A percentile compares a stretch with the other conserved stretches of the same genome.
phyloP scores from a whole-genome alignment of 805 yeast species.

The Sugiyamaella mastotermitis region DNA sequence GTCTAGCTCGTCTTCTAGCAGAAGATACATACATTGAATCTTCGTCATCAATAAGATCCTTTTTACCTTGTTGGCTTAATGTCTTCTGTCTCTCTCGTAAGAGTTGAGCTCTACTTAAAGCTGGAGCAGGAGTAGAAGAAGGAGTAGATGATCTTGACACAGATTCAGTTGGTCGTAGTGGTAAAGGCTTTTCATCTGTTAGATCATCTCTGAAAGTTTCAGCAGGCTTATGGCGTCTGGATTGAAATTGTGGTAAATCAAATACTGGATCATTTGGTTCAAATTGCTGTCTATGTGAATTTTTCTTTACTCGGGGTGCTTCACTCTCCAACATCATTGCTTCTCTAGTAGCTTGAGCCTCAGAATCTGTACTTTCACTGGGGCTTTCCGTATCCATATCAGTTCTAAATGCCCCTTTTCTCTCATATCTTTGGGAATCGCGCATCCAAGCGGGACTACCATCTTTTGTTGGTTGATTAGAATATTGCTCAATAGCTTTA shows the following conservation, averaged over 20 bases:
- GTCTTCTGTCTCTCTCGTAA: slow-evolving; percentile 14
- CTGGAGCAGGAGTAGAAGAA: slow-evolving; percentile 8
- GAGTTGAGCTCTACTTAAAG: slow-evolving; percentile 22
- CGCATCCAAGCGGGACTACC: slow-evolving; percentile 70
- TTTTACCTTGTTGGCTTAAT: slow-evolving; percentile 1
- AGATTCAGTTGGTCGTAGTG: not conserved
- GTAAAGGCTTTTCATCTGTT: not conserved
- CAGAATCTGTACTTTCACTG: not conserved
- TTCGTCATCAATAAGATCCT: slow-evolving; percentile 10
- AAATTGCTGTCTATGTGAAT: not conserved
- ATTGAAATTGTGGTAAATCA: too few species aligned
- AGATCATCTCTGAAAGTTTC: not conserved
- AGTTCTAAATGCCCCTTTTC: not conserved
- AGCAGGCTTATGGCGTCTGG: too few species aligned
- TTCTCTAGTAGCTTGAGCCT: slow-evolving; percentile 7
- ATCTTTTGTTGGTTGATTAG: slow-evolving; percentile 29
- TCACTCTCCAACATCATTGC: slow-evolving; percentile 11
- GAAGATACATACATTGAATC: slow-evolving; percentile 17
- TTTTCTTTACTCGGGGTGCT: slow-evolving; percentile 6
- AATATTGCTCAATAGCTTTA: slow-evolving; percentile 57
- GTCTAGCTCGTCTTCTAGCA: slow-evolving; percentile 14
- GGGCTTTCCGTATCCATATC: not conserved
- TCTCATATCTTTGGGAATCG: slow-evolving; percentile 6
- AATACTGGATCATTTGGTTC: not conserved
- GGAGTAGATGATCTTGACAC: slow-evolving; percentile 14